Evolutionary conservation across 1,284 basidiomycete species (phyloP).

Genomic region (Heliocybe sulcata): DNA sequence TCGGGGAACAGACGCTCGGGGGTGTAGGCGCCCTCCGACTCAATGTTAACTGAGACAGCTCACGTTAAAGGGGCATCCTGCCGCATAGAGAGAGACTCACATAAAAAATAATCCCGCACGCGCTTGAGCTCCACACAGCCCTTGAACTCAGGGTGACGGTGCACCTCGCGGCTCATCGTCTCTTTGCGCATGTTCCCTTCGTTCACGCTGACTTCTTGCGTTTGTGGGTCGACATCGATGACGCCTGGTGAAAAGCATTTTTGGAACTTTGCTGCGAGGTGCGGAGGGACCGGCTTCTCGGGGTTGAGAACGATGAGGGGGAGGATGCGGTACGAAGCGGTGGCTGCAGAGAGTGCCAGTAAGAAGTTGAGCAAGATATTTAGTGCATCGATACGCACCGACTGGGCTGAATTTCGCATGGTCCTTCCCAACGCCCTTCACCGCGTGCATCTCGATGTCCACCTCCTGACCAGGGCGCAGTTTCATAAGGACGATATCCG

Average conservation of each 20-base stretch:
- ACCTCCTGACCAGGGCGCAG: slow-evolving; percentile 85
- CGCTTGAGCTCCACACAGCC: slow-evolving; percentile 81
- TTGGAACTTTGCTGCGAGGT: slow-evolving; percentile 71
- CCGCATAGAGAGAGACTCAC: slow-evolving; percentile 33
- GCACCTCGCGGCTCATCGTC: slow-evolving; percentile 88
- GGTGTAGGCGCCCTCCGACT: slow-evolving; percentile 84
- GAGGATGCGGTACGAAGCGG: slow-evolving; percentile 90
- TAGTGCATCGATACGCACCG: slow-evolving; percentile 41
- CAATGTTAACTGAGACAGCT: slow-evolving; percentile 65
- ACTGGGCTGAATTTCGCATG: slow-evolving; percentile 99
- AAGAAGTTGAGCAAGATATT: slow-evolving; percentile 3
- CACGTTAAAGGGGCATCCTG: neutral
- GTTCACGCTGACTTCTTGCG: slow-evolving; percentile 55
- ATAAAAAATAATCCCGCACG: slow-evolving; percentile 92
- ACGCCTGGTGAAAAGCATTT: slow-evolving; percentile 90
- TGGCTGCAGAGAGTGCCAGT: slow-evolving; percentile 56
- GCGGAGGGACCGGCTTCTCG: slow-evolving; percentile 60
- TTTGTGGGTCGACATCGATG: slow-evolving; percentile 60
- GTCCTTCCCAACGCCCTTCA: slow-evolving; percentile 93
- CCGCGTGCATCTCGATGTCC: slow-evolving; percentile 84
- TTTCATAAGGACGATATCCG: slow-evolving; percentile 91
- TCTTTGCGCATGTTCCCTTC: slow-evolving; percentile 72
- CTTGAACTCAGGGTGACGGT: slow-evolving; percentile 89
- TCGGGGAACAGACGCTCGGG: slow-evolving; percentile 85
- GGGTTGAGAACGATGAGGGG: slow-evolving; percentile 77